phyloP scores from a whole-genome alignment of 83 land plant species.

The Picea abies region DNA sequence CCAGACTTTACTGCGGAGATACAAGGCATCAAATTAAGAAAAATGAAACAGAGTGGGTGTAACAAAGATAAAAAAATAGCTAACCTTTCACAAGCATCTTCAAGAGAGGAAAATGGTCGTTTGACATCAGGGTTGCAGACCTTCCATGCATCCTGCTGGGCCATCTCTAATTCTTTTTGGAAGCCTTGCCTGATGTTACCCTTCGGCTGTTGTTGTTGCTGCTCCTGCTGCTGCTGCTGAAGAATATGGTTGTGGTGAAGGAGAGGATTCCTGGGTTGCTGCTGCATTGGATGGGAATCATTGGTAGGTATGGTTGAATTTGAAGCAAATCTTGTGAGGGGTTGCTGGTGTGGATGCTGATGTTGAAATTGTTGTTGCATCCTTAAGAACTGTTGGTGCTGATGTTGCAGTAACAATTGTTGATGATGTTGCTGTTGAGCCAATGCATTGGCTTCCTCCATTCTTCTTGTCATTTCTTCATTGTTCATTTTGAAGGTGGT shows the following conservation, averaged over 20 bases:
- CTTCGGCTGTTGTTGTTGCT: slow-evolving; percentile 13
- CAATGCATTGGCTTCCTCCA: slow-evolving; percentile 16
- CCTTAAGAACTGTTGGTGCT: slow-evolving; percentile 39
- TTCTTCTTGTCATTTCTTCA: slow-evolving; percentile 8
- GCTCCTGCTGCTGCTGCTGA: slow-evolving; percentile 5
- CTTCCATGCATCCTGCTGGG: slow-evolving; percentile 80
- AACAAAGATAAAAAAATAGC: neutral
- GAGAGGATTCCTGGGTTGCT: slow-evolving; percentile 24
- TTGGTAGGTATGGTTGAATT: slow-evolving; percentile 43
- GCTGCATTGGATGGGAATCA: slow-evolving; percentile 18
- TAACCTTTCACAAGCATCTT: slow-evolving; percentile 95
- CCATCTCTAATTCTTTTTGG: slow-evolving; percentile 79
- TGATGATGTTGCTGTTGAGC: slow-evolving; percentile 30
- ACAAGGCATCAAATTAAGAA: no score
- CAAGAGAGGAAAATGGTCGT: slow-evolving; percentile 87
- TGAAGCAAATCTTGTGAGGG: slow-evolving; percentile 66
- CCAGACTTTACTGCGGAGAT: no score
- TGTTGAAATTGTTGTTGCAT: slow-evolving; percentile 46
- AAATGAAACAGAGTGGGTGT: no score
- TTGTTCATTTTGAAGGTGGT: slow-evolving; percentile 30
- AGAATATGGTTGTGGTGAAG: slow-evolving; percentile 1
- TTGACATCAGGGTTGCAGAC: slow-evolving; percentile 85
- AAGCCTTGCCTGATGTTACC: slow-evolving; percentile 17
- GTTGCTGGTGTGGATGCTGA: slow-evolving; percentile 36
- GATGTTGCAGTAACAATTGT: slow-evolving; percentile 34